These are phyloP conservation scores for Penicillium paradoxum DNA, from an alignment of 495 filamentous ascomycete species.

Conservation along the genomic window DNA sequence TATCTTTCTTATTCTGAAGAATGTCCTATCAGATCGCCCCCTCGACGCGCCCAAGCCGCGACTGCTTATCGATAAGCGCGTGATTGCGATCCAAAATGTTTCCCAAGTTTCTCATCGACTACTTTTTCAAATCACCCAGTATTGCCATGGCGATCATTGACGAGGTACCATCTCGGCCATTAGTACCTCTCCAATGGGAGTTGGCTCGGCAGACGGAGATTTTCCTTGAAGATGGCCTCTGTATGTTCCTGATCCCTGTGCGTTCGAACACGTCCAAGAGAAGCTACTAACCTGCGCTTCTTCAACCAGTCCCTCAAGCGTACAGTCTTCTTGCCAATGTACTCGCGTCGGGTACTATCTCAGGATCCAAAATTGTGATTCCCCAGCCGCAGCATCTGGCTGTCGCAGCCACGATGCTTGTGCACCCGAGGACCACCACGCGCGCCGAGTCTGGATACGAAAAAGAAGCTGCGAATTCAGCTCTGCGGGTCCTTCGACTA, in stretches of 20 bases:
- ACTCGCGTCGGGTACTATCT: slow-evolving; percentile 51
- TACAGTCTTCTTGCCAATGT: slow-evolving; percentile 63
- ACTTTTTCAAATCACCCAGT: background rate
- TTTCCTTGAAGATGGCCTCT: slow-evolving; percentile 71
- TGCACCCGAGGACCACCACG: slow-evolving; percentile 68
- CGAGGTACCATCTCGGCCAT: slow-evolving; percentile 42
- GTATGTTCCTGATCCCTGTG: slow-evolving; percentile 34
- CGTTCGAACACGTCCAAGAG: background rate
- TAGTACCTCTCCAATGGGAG: slow-evolving; percentile 53
- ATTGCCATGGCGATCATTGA: slow-evolving; percentile 19
- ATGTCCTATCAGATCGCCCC: background rate
- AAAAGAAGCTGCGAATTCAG: slow-evolving; percentile 47
- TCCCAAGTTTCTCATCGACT: slow-evolving; percentile 2
- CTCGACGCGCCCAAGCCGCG: background rate
- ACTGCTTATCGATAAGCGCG: slow-evolving; percentile 29
- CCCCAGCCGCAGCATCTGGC: slow-evolving; percentile 58
- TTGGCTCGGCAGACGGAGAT: slow-evolving; percentile 62
- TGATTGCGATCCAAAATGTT: slow-evolving; percentile 7
- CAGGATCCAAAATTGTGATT: slow-evolving; percentile 39
- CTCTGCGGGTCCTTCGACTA: slow-evolving; percentile 56
- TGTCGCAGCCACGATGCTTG: slow-evolving; percentile 60
- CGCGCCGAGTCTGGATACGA: slow-evolving; percentile 50
- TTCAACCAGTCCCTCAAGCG: slow-evolving; percentile 56
- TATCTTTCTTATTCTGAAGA: background rate
- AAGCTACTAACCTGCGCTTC: slow-evolving; percentile 9